Evolutionary conservation across 306 rosid genomes (phyloP).

Genomic region (Potentilla sterilis): DNA sequence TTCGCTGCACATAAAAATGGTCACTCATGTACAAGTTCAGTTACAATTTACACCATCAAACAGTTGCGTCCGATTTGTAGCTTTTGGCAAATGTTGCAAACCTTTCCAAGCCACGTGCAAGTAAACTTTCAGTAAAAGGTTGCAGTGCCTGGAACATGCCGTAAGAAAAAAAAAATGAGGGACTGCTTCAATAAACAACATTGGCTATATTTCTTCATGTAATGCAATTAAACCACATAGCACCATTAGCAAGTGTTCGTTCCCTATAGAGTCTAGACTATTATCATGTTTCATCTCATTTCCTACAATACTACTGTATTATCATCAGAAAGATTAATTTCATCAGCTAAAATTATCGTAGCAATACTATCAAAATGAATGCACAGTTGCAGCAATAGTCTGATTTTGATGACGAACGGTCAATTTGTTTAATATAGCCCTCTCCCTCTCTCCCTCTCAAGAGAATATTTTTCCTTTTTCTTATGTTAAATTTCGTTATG

Average conservation of each 20-base stretch:
- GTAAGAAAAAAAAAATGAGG: constrained; percentile 17
- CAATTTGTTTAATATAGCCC: neutral
- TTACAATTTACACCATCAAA: neutral
- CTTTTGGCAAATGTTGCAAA: constrained; percentile 62
- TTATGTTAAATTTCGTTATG: neutral
- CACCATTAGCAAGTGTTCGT: neutral
- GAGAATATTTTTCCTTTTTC: neutral
- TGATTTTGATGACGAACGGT: neutral
- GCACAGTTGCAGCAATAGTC: neutral
- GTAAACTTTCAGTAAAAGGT: constrained; percentile 82
- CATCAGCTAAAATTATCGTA: neutral
- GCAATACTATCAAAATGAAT: neutral
- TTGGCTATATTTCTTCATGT: neutral
- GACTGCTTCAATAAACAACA: constrained; percentile 8
- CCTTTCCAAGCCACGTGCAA: constrained; percentile 64
- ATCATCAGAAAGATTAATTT: neutral
- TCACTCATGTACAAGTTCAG: neutral
- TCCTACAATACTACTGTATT: neutral
- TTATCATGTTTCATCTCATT: neutral
- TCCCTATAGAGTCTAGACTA: neutral
- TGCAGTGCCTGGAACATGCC: constrained; percentile 63
- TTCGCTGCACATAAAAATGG: constrained; percentile 16
- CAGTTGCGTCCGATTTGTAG: constrained; percentile 36
- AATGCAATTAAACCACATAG: neutral
- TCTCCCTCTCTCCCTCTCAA: neutral